Conservation (phyloP, 345 rosid species). For the Pugionium cornutum region DNA sequence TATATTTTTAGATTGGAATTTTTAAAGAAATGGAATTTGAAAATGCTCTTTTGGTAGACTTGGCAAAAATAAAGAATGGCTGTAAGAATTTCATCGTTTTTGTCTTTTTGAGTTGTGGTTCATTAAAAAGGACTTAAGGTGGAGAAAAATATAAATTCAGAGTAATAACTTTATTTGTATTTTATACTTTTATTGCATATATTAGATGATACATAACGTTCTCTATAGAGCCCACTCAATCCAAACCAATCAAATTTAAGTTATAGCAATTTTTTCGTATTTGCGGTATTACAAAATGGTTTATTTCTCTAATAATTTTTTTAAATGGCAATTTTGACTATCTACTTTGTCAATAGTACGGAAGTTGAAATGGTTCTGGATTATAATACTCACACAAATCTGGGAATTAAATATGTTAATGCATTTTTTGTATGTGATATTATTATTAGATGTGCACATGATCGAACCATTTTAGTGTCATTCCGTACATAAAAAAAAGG, state of each 20-base stretch:
- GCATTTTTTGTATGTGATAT: background rate
- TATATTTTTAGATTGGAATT: constrained; percentile 6
- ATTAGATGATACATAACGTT: no score
- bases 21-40: background rate
- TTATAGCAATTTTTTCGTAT: no score
- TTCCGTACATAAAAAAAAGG: background rate
- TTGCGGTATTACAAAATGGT: no score
- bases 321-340: background rate
- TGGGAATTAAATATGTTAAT: background rate
- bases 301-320: no score
- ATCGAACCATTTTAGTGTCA: constrained; percentile 19
- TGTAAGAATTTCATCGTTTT: constrained; percentile 2
- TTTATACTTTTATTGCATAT: no score
- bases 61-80: background rate
- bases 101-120: background rate
- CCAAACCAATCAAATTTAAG: no score
- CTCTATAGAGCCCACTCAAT: no score
- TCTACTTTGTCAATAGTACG: background rate
- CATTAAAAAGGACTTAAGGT: background rate
- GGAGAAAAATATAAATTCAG: background rate
- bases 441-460: constrained; percentile 36
- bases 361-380: background rate
- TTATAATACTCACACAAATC: constrained; percentile 9
- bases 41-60: constrained; percentile 6
- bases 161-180: no score